A percentile compares a stretch with the other conserved stretches of the same genome.
These are phyloP conservation scores for Pythium sp. DNA, from an alignment of 352 stramenopile species.

Conservation along the genomic window DNA sequence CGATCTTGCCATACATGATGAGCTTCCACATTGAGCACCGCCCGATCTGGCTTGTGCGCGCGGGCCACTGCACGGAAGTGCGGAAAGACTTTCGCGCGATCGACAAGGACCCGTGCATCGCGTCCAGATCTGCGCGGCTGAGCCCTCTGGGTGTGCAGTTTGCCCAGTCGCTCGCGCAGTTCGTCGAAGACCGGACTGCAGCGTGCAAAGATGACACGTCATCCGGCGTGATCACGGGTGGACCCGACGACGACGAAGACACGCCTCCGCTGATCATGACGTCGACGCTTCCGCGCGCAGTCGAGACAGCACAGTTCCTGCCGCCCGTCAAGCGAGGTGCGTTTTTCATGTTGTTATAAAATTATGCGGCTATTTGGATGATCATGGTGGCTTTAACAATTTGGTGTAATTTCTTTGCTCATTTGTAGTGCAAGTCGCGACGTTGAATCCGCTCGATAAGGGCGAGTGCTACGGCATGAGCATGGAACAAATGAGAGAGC, in stretches of 20 bases:
- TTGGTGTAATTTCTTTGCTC: background rate
- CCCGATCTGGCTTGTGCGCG: conserved; percentile 91
- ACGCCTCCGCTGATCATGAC: conserved; percentile 70
- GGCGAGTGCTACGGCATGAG: conserved; percentile 84
- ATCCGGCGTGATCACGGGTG: conserved; percentile 25
- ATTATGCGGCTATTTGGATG: background rate
- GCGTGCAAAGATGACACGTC: conserved; percentile 39
- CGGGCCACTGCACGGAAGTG: conserved; percentile 83
- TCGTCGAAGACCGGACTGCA: conserved; percentile 82
- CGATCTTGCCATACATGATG: conserved; percentile 91
- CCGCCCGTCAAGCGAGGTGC: conserved; percentile 41
- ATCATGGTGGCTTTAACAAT: conserved; percentile 5
- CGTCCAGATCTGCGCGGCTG: conserved; percentile 73
- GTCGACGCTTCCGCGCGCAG: conserved; percentile 74
- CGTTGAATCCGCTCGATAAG: conserved; percentile 82
- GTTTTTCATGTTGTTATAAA: conserved; percentile 11
- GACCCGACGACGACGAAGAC: conserved; percentile 29
- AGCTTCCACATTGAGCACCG: conserved; percentile 94
- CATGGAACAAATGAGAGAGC: conserved; percentile 80
- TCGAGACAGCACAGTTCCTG: conserved; percentile 70
- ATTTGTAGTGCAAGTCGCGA: conserved; percentile 66
- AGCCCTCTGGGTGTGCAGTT: conserved; percentile 92
- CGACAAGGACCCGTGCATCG: conserved; percentile 70
- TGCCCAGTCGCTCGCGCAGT: conserved; percentile 88
- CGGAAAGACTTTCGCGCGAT: conserved; percentile 62